Conservation (phyloP, 2,329 filamentous ascomycete genomes). For the Epichloe aotearoae region DNA sequence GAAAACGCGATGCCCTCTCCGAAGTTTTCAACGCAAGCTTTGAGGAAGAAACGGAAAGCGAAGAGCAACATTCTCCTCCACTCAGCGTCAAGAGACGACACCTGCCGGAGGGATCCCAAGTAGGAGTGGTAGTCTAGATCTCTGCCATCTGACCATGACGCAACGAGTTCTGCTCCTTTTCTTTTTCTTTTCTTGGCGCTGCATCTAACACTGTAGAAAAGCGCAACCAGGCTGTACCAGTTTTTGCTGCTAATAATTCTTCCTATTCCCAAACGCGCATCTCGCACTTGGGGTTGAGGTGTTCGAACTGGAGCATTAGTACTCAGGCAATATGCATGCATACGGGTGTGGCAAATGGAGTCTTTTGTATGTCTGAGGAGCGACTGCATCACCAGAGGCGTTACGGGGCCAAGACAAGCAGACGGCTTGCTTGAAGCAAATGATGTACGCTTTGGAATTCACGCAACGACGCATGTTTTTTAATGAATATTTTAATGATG, state of each 20-base stretch:
- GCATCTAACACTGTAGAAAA: too few relatives aligned
- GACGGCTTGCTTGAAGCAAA: not conserved
- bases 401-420: not conserved
- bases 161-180: not conserved
- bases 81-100: conserved; percentile 21
- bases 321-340: not conserved
- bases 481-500: too few relatives aligned
- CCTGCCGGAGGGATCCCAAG: conserved; percentile 15
- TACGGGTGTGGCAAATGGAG: not conserved
- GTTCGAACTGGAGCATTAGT: not conserved
- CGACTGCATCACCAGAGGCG: not conserved
- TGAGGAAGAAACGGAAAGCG: conserved; percentile 23
- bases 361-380: not conserved
- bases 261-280: not conserved
- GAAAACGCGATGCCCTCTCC: conserved; percentile 22
- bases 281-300: not conserved
- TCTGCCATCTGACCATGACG: not conserved
- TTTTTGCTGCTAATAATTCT: not conserved
- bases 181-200: not conserved
- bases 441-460: not conserved
- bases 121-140: conserved; percentile 18
- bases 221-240: not conserved
- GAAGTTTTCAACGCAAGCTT: conserved; percentile 29
- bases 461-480: not conserved
- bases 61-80: conserved; percentile 17